Conservation (phyloP, 176 grass and related monocot genomes). For the Avena insularis region DNA sequence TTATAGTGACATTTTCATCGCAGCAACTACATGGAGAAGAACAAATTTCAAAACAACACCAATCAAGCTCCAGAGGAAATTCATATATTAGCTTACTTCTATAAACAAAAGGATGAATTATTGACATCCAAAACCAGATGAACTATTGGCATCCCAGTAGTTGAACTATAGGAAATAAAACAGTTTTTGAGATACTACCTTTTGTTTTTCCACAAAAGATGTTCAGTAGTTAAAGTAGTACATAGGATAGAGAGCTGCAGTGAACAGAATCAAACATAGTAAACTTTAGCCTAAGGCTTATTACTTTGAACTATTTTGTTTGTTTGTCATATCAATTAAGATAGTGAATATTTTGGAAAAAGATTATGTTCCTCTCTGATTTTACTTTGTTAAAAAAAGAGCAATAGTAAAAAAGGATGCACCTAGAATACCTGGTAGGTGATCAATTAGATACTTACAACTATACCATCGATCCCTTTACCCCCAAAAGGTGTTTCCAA, state of each 20-base stretch:
- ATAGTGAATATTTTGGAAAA: background rate
- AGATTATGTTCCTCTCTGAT: background rate
- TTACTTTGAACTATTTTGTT: background rate
- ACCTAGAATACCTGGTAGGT: background rate
- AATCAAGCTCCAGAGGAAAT: background rate
- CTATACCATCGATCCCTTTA: background rate
- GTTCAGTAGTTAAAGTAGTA: background rate
- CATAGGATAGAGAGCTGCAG: background rate
- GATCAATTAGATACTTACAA: slow-evolving; percentile 9
- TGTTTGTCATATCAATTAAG: background rate
- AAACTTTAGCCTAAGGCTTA: background rate
- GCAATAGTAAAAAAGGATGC: background rate
- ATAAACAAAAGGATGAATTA: background rate
- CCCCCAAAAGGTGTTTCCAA: background rate
- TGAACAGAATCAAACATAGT: slow-evolving; percentile 3
- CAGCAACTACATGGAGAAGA: background rate
- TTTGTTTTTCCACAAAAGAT: background rate
- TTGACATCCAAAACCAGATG: background rate
- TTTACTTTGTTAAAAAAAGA: background rate
- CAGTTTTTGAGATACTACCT: background rate
- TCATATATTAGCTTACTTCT: background rate
- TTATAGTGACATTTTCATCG: background rate
- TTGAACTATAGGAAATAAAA: background rate
- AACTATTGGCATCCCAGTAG: slow-evolving; percentile 8
- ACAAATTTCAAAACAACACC: background rate